Evolutionary conservation across 2,329 filamentous ascomycete genomes (phyloP), one percentile per base, ranked within the genome.

Genomic region (Epichloe typhina): DNA sequence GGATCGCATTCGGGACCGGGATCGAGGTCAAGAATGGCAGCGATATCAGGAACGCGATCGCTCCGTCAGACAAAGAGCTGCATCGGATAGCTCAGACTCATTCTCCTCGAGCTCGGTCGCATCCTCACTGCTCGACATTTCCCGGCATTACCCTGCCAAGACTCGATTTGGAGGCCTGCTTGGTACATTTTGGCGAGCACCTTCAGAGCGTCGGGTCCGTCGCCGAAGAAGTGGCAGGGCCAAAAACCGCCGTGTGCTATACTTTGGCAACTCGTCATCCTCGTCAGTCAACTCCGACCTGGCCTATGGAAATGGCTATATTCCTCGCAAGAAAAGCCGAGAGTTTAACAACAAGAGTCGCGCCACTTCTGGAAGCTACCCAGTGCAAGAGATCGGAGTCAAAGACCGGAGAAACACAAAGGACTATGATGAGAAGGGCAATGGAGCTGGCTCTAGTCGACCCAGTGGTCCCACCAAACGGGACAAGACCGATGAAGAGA

Each of bases 271-370:
- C 58, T 82, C 77, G 2, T 86, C 82, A 1, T 83, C 79, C 2
- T 84, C 81, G 0, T 84, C 81, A 1, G 71, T 84, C 50, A 80
- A 84, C 63, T 79, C 76, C 19, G 83, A 87, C 60, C 67, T 86
- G 53, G 82, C 82, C 9, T 86, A 85, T 61, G 82, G 83, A 9
- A 73, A 69, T 50, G 82, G 80, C 15, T 83, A 75, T 55, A 69
- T 78, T 45, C 72, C 72, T 54, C 65, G 67, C 37, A 52, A 58
- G 8, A 66, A 62, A 54, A 60, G 58, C 49, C 61, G 60, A 39
- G 62, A 57, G 43, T 56, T 60, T 21, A 61, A 13, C 12, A 37
- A 39, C 17, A 54, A 41, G 17, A 42, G 31, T 17, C 46, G 50
- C 43, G 49, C 21, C 9, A n/a, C 23, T 21, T 52, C 52, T 37